phyloP scores from a whole-genome alignment of 2,329 filamentous ascomycete species.

The Raffaelea arxii region DNA sequence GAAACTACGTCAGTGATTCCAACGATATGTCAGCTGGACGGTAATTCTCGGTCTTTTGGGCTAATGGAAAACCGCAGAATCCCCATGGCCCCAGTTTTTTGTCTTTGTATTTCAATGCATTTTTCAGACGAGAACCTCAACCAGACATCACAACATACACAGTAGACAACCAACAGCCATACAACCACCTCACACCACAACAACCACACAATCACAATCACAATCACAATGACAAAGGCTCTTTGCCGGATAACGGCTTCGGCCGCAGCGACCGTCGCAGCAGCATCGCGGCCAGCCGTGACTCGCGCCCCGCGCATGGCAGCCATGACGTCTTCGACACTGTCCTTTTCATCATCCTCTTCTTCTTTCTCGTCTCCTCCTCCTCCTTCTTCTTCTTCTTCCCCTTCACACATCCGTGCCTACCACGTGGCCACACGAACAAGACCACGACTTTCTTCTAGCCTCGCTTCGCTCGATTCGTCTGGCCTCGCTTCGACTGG shows the following conservation, averaged over 20 bases:
- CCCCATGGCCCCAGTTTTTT: too few species aligned
- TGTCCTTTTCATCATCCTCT: not conserved
- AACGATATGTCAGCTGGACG: conserved; percentile 1
- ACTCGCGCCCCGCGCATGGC: conserved; percentile 9
- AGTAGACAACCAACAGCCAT: not conserved
- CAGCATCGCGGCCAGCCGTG: conserved; percentile 11
- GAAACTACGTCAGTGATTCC: not conserved
- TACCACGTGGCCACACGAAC: not conserved
- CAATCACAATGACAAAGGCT: conserved; percentile 16
- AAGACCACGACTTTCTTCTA: not conserved
- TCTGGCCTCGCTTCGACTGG: conserved; percentile 14
- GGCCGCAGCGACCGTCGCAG: conserved; percentile 8
- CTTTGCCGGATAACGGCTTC: conserved; percentile 11
- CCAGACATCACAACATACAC: not conserved
- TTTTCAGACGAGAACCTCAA: conserved; percentile 3
- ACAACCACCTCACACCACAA: not conserved
- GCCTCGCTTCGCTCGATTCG: not conserved
- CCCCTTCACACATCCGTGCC: not conserved
- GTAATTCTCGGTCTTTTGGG: conserved; percentile 7
- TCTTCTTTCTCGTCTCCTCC: not conserved
- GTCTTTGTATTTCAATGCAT: not conserved
- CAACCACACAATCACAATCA: conserved; percentile 15
- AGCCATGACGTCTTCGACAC: conserved; percentile 5
- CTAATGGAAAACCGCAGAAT: not conserved
- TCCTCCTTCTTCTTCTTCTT: not conserved